Conservation (phyloP, 805 yeast species). For the Candida dajiaensis region DNA sequence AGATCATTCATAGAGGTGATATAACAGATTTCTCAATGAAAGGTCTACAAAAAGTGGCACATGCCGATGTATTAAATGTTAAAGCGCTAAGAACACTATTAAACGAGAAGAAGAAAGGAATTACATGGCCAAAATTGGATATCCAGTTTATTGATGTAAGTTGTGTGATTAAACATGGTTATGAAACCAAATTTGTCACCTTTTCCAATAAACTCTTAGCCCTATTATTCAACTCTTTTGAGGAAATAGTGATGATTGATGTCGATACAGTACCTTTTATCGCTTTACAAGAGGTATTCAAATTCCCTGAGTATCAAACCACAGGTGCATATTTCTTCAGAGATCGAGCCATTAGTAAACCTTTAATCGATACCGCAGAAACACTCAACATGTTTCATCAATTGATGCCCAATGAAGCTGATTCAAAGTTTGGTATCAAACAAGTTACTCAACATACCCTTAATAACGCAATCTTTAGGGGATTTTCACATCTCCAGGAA, state of each 20-base stretch:
- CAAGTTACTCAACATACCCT: background rate
- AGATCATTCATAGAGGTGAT: slow-evolving; percentile 24
- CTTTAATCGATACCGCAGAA: background rate
- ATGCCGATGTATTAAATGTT: background rate
- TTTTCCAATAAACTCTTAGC: slow-evolving; percentile 44
- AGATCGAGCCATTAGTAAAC: slow-evolving; percentile 23
- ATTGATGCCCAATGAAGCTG: slow-evolving; percentile 9
- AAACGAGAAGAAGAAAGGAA: slow-evolving; percentile 20
- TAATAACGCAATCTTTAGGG: slow-evolving; percentile 12
- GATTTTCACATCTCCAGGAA: slow-evolving; percentile 21
- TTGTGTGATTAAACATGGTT: background rate
- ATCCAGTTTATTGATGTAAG: slow-evolving; percentile 24
- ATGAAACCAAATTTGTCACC: slow-evolving; percentile 24
- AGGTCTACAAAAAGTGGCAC: slow-evolving; percentile 12
- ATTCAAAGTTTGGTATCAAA: background rate
- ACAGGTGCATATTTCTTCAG: slow-evolving; percentile 39
- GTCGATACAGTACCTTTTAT: slow-evolving; percentile 46
- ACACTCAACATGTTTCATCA: background rate
- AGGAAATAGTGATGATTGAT: slow-evolving; percentile 44
- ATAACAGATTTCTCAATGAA: slow-evolving; percentile 26
- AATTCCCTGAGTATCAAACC: slow-evolving; percentile 26
- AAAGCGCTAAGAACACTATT: slow-evolving; percentile 5
- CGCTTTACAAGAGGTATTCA: slow-evolving; percentile 29
- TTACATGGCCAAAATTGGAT: slow-evolving; percentile 14
- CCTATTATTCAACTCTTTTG: slow-evolving; percentile 46